These are phyloP conservation scores for Rhodotorula sp. DNA, from an alignment of 1,284 basidiomycete genomes.

Conservation along the genomic window DNA sequence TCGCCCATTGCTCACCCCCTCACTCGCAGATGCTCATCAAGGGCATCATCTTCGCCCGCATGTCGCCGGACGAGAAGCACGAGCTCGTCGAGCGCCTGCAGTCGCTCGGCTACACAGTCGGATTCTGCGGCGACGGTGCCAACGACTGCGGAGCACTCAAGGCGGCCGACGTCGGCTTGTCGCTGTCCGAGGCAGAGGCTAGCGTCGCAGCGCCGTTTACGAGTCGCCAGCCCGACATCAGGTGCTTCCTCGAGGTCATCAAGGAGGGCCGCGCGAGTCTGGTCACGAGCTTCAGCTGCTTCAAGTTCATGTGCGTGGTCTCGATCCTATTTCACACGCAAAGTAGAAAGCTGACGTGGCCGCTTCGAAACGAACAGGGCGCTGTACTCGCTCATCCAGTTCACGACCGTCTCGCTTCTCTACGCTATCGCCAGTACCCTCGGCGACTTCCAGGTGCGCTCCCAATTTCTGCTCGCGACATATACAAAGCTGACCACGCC, in stretches of 20 bases:
- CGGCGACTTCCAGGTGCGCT: conserved; percentile 85
- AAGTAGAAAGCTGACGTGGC: conserved; percentile 1
- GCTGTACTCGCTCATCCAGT: conserved; percentile 86
- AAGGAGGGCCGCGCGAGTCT: conserved; percentile 87
- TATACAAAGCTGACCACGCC: conserved; percentile 10
- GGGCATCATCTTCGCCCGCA: conserved; percentile 93
- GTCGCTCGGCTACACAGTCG: conserved; percentile 87
- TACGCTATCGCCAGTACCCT: conserved; percentile 96
- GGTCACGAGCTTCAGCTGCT: conserved; percentile 97
- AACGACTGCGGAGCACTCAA: conserved; percentile 99
- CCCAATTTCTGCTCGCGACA: not conserved
- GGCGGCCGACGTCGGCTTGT: conserved; percentile 96
- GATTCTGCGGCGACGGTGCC: conserved; percentile 98
- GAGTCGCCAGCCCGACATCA: conserved; percentile 88
- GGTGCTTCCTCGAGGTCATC: conserved; percentile 94
- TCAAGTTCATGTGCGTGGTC: conserved; percentile 88
- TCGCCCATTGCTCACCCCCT: not conserved
- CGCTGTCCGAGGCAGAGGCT: conserved; percentile 95
- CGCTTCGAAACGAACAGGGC: conserved; percentile 60
- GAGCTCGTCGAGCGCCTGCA: conserved; percentile 96
- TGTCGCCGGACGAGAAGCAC: conserved; percentile 99
- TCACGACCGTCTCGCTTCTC: conserved; percentile 75
- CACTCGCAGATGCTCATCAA: conserved; percentile 88
- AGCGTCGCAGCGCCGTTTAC: conserved; percentile 99
- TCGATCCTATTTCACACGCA: not conserved